A percentile compares a stretch with the other conserved stretches of the same genome.
phyloP scores from a whole-genome alignment of 768 basidiomycete genomes.

The Tylopilus rubrobrunneus region DNA sequence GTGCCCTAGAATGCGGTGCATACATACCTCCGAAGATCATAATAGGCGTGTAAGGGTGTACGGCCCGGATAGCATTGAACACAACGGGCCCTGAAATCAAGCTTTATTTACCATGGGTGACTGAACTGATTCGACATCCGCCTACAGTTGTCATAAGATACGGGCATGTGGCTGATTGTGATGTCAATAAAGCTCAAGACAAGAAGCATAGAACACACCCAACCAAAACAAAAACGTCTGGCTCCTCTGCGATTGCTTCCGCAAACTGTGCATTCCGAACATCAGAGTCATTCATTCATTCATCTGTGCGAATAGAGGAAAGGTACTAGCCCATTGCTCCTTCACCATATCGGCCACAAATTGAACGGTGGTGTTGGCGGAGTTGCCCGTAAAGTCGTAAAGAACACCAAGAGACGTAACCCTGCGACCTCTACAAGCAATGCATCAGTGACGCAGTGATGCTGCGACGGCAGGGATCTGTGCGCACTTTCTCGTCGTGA shows the following conservation, averaged over 20 bases:
- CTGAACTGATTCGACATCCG: background rate
- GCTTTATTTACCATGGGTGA: background rate
- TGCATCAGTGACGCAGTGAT: background rate
- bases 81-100: conserved; percentile 57
- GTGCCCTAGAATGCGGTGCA: background rate
- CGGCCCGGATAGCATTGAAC: conserved; percentile 65
- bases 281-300: background rate
- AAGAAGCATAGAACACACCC: conserved; percentile 40
- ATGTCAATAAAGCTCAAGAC: background rate
- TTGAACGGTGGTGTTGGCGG: conserved; percentile 70
- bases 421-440: conserved; percentile 47
- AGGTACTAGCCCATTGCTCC: conserved; percentile 62
- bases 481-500: conserved; percentile 65
- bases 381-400: conserved; percentile 73
- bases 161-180: conserved; percentile 75
- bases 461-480: background rate
- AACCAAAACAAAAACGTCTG: conserved; percentile 76
- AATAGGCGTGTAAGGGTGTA: conserved; percentile 76
- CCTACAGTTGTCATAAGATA: conserved; percentile 63
- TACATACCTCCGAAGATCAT: conserved; percentile 71
- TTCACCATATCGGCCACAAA: conserved; percentile 70
- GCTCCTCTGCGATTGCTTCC: conserved; percentile 74
- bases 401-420: conserved; percentile 81
- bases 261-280: conserved; percentile 47
- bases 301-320: background rate